These are phyloP conservation scores for Phanerochaete sordida DNA, from an alignment of 768 basidiomycete species.

Conservation along the genomic window DNA sequence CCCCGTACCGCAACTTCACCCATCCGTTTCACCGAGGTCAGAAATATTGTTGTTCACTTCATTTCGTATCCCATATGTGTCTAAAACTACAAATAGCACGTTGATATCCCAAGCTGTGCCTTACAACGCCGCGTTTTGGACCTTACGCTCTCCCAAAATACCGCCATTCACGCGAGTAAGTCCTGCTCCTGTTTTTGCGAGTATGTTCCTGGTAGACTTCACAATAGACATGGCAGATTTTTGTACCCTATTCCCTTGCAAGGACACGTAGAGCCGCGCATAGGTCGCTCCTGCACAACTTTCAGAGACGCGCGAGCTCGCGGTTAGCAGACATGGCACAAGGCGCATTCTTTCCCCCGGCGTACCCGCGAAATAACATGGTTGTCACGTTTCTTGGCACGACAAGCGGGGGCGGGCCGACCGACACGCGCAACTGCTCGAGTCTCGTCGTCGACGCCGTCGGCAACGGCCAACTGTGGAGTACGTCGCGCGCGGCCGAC, in stretches of 20 bases:
- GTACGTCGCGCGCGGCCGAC: conserved; percentile 34
- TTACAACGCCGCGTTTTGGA: neutral
- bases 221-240: too few relatives aligned
- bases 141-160: neutral
- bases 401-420: conserved; percentile 73
- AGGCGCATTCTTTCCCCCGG: neutral
- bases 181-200: too few relatives aligned
- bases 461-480: conserved; percentile 60
- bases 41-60: neutral
- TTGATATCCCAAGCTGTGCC: too few relatives aligned
- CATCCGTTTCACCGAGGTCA: neutral
- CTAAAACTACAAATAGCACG: too few relatives aligned
- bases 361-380: conserved; percentile 32
- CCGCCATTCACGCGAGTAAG: neutral
- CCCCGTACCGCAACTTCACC: neutral
- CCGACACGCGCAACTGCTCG: conserved; percentile 70
- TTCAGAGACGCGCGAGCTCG: neutral
- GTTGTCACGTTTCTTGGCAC: conserved; percentile 73
- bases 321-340: neutral
- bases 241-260: too few relatives aligned
- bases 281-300: too few relatives aligned
- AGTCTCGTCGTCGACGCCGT: conserved; percentile 61
- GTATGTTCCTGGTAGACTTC: too few relatives aligned
- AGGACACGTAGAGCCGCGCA: too few relatives aligned
- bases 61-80: too few relatives aligned